Evolutionary conservation across 768 basidiomycete genomes (phyloP), one percentile per base, ranked within the genome.

Genomic region (Saitozyma podzolica): DNA sequence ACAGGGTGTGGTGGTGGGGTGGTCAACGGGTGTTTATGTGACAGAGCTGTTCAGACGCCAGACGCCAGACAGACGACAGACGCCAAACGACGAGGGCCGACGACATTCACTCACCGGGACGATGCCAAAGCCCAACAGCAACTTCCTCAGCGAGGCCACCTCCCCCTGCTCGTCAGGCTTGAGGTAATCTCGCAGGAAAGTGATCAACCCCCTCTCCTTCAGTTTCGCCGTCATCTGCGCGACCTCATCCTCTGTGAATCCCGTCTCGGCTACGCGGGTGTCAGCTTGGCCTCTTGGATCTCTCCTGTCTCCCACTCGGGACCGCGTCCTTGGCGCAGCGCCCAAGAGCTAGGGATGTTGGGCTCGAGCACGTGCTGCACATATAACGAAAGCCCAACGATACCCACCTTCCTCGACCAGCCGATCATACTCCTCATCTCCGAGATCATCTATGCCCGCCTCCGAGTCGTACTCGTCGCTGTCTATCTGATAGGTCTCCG

Each of bases 381-480:
- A 5, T 29, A 29, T 29, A 47, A 54, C 7, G 16, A 16, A 6
- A 9, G 20, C 14, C 50, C 0, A 40, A 29, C 11, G 47, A 17
- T 14, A 16, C 74, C 37, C 20, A 76, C 72, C 70, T 61, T 76
- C 75, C 11, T 70, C 70, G 6, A 70, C 63, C 1, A 74, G 49
- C 42, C 55, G 41, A 56, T 68, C 70, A 61, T 74, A 70, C 29
- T 74, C 68, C 3, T 66, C 70, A 53, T 68, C 66, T 11, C 50
- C 58, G 17, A 74, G 47, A n/a, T 63, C 56, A 37, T 67, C 72
- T 9, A 52, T 48, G 19, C 63, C 63, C 37, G 65, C 67, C n/a
- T 67, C 69, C n/a, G 72, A 69, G 43, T 73, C 72, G 51, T 62
- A 73, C 14, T 73, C 69, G 41, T 72, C 70, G 48, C 68, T 70